Percentiles rank a stretch among this genome's conserved stretches.
Conservation (phyloP, 2,329 filamentous ascomycete species). For the Aspergillus quadrilineatus region DNA sequence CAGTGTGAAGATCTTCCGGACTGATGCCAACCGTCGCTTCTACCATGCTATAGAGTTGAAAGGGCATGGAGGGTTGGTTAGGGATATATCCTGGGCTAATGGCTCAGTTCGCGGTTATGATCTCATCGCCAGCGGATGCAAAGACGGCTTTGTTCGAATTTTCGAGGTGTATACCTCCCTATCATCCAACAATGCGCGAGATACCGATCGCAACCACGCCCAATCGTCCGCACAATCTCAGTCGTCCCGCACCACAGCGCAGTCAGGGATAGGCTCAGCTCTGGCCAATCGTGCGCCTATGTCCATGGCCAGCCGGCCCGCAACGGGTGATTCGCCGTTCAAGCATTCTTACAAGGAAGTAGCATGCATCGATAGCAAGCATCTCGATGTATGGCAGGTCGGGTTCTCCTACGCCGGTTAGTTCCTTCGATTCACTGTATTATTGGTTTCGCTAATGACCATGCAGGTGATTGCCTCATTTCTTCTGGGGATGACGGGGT, state of each 20-base stretch:
- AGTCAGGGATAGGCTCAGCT: slow-evolving; percentile 45
- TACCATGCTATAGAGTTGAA: slow-evolving; percentile 77
- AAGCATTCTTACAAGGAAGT: slow-evolving; percentile 44
- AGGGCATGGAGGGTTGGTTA: slow-evolving; percentile 72
- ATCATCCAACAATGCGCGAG: slow-evolving; percentile 28
- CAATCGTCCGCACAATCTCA: slow-evolving; percentile 29
- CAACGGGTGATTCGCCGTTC: slow-evolving; percentile 39
- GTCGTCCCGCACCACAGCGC: slow-evolving; percentile 33
- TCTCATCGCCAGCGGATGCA: slow-evolving; percentile 85
- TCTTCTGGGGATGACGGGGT: slow-evolving; percentile 45
- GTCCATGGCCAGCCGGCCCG: slow-evolving; percentile 32
- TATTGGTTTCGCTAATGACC: not conserved
- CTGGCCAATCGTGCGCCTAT: slow-evolving; percentile 37
- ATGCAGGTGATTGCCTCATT: slow-evolving; percentile 44
- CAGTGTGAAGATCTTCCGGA: slow-evolving; percentile 78
- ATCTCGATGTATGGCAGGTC: slow-evolving; percentile 48
- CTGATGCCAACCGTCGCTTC: slow-evolving; percentile 71
- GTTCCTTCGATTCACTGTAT: slow-evolving; percentile 8
- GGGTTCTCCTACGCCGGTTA: slow-evolving; percentile 46
- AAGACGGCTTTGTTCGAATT: slow-evolving; percentile 87
- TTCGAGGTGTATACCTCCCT: slow-evolving; percentile 61
- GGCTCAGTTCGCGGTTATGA: slow-evolving; percentile 89
- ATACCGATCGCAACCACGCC: slow-evolving; percentile 26
- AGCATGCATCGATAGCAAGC: slow-evolving; percentile 44
- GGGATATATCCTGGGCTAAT: slow-evolving; percentile 89